Evolutionary conservation across 371 early-diverging fungal genomes (phyloP), one percentile per base, ranked within the genome.

Genomic region (Lichtheimia ornata): DNA sequence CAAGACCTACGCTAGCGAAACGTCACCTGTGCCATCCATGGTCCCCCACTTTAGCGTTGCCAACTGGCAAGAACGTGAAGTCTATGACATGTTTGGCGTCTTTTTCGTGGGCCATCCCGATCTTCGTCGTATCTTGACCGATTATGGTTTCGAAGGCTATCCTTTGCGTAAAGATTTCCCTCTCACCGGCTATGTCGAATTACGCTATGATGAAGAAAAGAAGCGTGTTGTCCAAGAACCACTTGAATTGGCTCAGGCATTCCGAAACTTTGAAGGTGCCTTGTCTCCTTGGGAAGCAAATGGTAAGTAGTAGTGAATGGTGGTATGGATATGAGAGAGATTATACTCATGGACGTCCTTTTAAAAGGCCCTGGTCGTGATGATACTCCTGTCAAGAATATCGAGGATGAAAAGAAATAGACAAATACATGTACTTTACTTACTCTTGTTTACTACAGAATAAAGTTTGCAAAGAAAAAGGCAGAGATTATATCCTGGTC

Each of bases 81-180:
- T 91, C 12, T 98, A 92, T 79, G 99, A 98, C 73, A 97, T 98
- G 98, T 98, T 88, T 76, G 99, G 99, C 65, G 87, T 98, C 64
- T 94, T 94, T 79, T 98, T 97, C 71, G 83, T 88, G 3, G 92
- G 90, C 56, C 99, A 98, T 69, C 99, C 99, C 14, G 99, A 98
- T 83, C 79, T 98, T 65, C 76, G 99, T 53, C 85, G 99, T 61
- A 97, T 98, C 70, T 86, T 98, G 81, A 97, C 98, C 53, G 98
- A 98, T 78, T 98, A 97, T 71, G 98, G 98, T 51, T 98, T 97
- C 66, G 96, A 96, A 80, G 98, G 99, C 14, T 91, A 97, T 77
- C 98, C 99, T 53, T 71, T 98, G 67, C 85, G 99, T 69, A 98
- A 98, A 85, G 99, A 98, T 70, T 97, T 98, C 87, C 99, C 99